These are phyloP conservation scores for Hibiscus trionum DNA, from an alignment of 345 rosid genomes.

Conservation along the genomic window DNA sequence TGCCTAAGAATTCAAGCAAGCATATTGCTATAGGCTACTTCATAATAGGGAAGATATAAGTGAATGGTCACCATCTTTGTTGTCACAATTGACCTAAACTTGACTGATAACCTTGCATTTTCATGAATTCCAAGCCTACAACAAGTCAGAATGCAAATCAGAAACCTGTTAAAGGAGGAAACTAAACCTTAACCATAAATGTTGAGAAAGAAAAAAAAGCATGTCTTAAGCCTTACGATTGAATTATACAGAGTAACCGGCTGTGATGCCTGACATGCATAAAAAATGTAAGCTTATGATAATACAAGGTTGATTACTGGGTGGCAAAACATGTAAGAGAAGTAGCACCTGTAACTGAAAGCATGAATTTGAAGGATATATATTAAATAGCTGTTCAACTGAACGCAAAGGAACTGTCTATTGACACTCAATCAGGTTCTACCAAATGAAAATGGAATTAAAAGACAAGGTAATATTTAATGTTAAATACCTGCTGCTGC, in stretches of 20 bases:
- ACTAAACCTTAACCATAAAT: not conserved
- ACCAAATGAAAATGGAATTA: not conserved
- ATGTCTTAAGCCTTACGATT: not conserved
- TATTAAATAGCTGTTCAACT: not conserved
- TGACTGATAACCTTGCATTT: not conserved
- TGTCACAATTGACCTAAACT: not conserved
- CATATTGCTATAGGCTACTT: not conserved
- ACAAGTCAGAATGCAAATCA: not conserved
- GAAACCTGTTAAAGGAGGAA: not conserved
- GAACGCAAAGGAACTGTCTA: not conserved
- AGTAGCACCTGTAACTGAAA: not conserved
- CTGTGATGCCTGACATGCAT: not conserved
- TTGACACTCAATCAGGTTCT: not conserved
- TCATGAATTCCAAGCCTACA: not conserved
- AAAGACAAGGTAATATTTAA: not conserved
- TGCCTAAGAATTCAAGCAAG: not conserved
- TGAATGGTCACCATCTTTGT: slow-evolving; percentile 7
- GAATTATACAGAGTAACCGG: not conserved
- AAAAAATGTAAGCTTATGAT: not conserved
- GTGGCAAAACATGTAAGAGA: not conserved
- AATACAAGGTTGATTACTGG: not conserved
- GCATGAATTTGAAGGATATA: not conserved
- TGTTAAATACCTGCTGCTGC: slow-evolving; percentile 15
- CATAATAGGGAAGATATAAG: not conserved
- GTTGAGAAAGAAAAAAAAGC: not conserved